phyloP scores from a whole-genome alignment of 768 basidiomycete species.

The Mycena indigotica region DNA sequence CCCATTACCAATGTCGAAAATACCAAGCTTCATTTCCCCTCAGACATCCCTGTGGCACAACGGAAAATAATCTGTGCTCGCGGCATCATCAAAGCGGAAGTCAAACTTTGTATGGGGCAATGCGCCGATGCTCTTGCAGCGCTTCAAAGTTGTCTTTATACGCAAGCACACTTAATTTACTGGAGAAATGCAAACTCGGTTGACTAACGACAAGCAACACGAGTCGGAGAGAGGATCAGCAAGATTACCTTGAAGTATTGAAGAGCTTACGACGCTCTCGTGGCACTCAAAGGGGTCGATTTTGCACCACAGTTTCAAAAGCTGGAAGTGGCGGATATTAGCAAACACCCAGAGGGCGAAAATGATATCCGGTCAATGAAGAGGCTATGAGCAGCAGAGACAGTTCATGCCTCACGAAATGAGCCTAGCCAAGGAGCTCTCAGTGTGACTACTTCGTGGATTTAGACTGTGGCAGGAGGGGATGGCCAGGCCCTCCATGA shows the following conservation, averaged over 20 bases:
- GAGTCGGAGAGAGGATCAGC: neutral
- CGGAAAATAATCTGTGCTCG: neutral
- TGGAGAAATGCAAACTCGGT: constrained; percentile 1
- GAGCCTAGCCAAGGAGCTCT: neutral
- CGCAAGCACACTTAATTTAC: constrained; percentile 8
- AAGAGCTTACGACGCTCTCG: neutral
- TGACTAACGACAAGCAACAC: neutral
- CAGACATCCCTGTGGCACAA: neutral
- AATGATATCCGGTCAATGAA: neutral
- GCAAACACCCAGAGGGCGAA: neutral
- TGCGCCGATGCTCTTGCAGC: neutral
- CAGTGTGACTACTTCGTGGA: neutral
- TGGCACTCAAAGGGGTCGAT: neutral
- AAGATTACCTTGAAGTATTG: neutral
- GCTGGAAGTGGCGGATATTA: neutral
- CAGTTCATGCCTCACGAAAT: neutral
- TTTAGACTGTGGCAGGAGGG: neutral
- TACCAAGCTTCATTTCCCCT: constrained; percentile 8
- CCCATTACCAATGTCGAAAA: constrained; percentile 2
- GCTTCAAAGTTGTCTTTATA: constrained; percentile 1
- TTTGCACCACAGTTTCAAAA: neutral
- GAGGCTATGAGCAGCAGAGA: neutral
- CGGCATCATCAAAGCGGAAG: neutral
- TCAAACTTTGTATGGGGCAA: constrained; percentile 5
- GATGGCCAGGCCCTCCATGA: constrained; percentile 1